phyloP scores from a whole-genome alignment of 306 rosid genomes.

The Prunus fruticosa region DNA sequence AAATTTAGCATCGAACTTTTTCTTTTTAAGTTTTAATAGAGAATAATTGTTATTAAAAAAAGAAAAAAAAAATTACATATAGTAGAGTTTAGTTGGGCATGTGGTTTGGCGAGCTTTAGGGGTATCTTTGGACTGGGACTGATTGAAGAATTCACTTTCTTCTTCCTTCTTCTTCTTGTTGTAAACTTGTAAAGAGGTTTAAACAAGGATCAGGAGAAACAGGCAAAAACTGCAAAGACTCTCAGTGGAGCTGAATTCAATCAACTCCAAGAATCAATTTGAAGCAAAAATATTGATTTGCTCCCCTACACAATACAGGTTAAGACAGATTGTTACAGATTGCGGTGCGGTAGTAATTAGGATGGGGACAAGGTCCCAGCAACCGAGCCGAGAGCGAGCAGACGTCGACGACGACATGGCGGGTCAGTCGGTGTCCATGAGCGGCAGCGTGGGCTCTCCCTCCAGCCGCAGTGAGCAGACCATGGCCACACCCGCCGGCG shows the following conservation, averaged over 20 bases:
- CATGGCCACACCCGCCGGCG: conserved; percentile 76
- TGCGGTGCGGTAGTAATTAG: not conserved
- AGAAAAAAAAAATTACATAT: not conserved
- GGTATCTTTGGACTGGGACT: not conserved
- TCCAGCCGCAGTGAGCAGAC: conserved; percentile 96
- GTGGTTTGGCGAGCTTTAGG: too few species aligned
- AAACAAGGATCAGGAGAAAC: not conserved
- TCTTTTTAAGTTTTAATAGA: too few species aligned
- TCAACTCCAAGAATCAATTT: not conserved
- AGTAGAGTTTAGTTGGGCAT: not conserved
- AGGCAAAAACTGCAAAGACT: not conserved
- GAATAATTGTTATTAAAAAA: not conserved
- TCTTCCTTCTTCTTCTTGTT: not conserved
- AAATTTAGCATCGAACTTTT: too few species aligned
- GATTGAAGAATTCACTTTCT: not conserved
- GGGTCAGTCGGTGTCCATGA: conserved; percentile 78
- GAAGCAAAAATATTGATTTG: not conserved
- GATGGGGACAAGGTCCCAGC: conserved; percentile 74
- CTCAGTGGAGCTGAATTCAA: not conserved
- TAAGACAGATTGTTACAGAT: not conserved
- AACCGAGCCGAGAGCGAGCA: conserved; percentile 28
- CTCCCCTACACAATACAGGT: not conserved
- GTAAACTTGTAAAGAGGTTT: not conserved
- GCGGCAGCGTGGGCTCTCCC: conserved; percentile 87
- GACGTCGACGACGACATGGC: conserved; percentile 64